phyloP scores from a whole-genome alignment of 768 basidiomycete genomes.

The Exsudoporus frostii region DNA sequence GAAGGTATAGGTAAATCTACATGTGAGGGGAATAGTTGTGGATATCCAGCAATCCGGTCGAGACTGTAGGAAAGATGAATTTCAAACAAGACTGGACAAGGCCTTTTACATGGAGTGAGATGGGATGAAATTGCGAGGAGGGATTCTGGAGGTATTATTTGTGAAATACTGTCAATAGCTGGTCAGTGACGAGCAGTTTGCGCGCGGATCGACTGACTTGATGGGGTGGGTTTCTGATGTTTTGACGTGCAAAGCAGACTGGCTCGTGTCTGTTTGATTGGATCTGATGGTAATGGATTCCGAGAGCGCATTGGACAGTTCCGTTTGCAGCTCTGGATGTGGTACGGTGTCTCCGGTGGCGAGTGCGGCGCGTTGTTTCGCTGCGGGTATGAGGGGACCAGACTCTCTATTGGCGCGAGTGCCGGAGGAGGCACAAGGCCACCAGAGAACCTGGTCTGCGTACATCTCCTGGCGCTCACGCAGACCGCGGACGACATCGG shows the following conservation, averaged over 20 bases:
- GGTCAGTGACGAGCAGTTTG: background rate
- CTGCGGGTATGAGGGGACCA: slow-evolving; percentile 18
- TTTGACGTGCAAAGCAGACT: slow-evolving; percentile 39
- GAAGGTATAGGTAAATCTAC: slow-evolving; percentile 27
- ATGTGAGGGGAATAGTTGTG: slow-evolving; percentile 43
- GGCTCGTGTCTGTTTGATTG: background rate
- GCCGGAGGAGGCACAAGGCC: slow-evolving; percentile 33
- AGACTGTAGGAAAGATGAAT: slow-evolving; percentile 32
- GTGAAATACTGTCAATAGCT: slow-evolving; percentile 42
- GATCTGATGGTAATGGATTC: slow-evolving; percentile 32
- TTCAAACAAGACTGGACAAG: slow-evolving; percentile 35
- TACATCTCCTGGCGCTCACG: slow-evolving; percentile 47
- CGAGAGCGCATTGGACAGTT: slow-evolving; percentile 54
- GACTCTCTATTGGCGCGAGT: background rate
- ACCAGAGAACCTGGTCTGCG: slow-evolving; percentile 44
- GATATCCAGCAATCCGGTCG: slow-evolving; percentile 38
- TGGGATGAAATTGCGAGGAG: slow-evolving; percentile 41
- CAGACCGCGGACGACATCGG: slow-evolving; percentile 53
- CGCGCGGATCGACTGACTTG: slow-evolving; percentile 49
- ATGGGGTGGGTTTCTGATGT: slow-evolving; percentile 82
- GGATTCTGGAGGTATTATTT: slow-evolving; percentile 52
- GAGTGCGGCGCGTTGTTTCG: slow-evolving; percentile 25
- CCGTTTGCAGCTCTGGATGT: slow-evolving; percentile 39
- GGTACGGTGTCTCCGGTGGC: slow-evolving; percentile 10
- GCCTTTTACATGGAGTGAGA: slow-evolving; percentile 17